Base-by-base conservation (phyloP, 345 rosid species). In the Raphanus sativus region DNA sequence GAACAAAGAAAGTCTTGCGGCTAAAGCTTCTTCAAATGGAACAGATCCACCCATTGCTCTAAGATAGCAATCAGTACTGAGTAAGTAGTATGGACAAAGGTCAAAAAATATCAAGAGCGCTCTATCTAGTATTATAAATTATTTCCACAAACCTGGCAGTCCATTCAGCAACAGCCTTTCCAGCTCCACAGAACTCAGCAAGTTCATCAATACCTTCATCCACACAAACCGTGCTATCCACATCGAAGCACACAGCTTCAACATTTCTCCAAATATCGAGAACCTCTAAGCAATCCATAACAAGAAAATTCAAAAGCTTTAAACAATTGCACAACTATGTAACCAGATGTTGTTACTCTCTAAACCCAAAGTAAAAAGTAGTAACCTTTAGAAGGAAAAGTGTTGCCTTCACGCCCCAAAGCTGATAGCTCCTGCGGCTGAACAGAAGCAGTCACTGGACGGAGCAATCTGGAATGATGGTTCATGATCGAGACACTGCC, bases 161-260 rank as follows among this genome's bases (percentile, higher is more conserved):
- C 98, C 97, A 94, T 79, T 89, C 98, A 12, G 97, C 97, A 79
- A 92, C 98, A 76, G 98, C 98, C 73, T 88, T 86, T 77, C 98
- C 97, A 67, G 97, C 98, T 76, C 98, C 98, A 87, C 99, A 94
- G 75, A 90, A 94, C 59, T 94, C 99, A 0, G 99, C 99, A 77
- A 94, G 91, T 80, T 94, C 98, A 78, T 94, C 98, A 45, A 94
- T 92, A 48, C 98, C 98, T 86, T 94, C 98, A 77, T 94, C 98
- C 62, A 86, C 64, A 71, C 99, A 94, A 24, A 92, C 99, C 5
- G 99, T 94, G 85, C 99, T 92, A 86, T 94, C 99, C 80, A 94
- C 99, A 84, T 94, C 99, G 63, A 94, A 92, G 84, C 98, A 94
- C 62, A 94, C 98, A 1, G 90, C 97, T 81, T 87, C 86, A 40